Base-by-base conservation (phyloP, 352 stramenopile genomes). In the Phytopythium sindhum region DNA sequence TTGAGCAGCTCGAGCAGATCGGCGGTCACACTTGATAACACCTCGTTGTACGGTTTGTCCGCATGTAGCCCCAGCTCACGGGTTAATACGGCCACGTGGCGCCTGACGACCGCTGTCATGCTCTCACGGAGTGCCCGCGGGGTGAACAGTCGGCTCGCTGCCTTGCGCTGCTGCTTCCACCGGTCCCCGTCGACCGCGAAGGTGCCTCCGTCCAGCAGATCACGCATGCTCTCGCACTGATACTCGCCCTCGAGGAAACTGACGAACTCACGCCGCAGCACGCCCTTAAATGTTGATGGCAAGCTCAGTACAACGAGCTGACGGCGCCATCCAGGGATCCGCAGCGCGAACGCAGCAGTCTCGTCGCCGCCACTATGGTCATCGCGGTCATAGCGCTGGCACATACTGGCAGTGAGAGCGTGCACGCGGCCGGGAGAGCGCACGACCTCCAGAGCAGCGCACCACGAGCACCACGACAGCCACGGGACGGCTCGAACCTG, bases 121-220 rank as follows among this genome's bases (percentile, higher is more conserved):
- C 57, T 69, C 2, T 80, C 75, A 6, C 70, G 65, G 0, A 89
- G 42, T 8, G 62, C 64, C 1, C 69, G 63, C 24, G 70, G 64
- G 19, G 75, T 77, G 63, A 88, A 89, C 51, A 88, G 58, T 8
- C 74, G 71, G 52, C 72, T 85, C 8, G 73, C 63, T 0, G 76
- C 81, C 72, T 86, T 87, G 47, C 80, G 75, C 54, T 89, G 77
- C 21, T 70, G 66, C 8, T 71, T 42, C 75, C 77, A 84, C 51
- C 73, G 75, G 52, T 66, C 57, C 0, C 65, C 67, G 42, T 87
- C 73, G 15, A 74, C 67, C 4, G 67, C 60, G 28, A 85, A 77
- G 39, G 83, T 80, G 14, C 75, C 72, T 12, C 78, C 56, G 21
- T 69, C 73, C 2, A 84, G n/a, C 2, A 86, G 56, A 21, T 74